Evolutionary conservation across 192 early-diverging fungal species (phyloP), one percentile per base, ranked within the genome.

Genomic region (Phycomyces nitens): DNA sequence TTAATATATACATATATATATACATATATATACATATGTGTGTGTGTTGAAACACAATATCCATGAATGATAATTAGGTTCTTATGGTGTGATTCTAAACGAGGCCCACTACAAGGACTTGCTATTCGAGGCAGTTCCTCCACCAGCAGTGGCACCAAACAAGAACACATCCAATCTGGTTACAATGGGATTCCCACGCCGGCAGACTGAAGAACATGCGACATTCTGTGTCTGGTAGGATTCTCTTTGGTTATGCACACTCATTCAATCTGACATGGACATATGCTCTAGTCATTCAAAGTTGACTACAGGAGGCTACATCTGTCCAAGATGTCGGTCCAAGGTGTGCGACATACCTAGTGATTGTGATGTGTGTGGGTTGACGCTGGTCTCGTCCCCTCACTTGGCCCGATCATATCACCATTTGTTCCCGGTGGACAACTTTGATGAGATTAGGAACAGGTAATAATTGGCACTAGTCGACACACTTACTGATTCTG

Each of bases 381-480:
- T 98, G 61, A 91, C 92, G 0, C 69, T 98, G 42, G 94, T 97
- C 2, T 93, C 91, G 4, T 90, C 88, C 42, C 95, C 95, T 27
- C 85, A 93, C 73, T 68, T 98, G 58, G 94, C 96, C 4, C 68
- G 96, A 52, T 93, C 92, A 41, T 98, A 95, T 71, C 94, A 93
- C 56, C 94, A 98, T 63, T 74, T 98, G 41, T 98, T 98, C 71
- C 94, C 96, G 0, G 89, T 94, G 11, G 86, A 85, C 57, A 93
- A 90, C 40, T 98, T 84, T 76, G 70, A 75, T 16, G 93, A 96
- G 65, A 65, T 89, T 15, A 51, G 81, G 38, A 77, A 70, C 77
- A 66, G 66, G 53, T 29, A 27, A 15, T 55, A 24, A 38, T 11
- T 56, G 21, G 2, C 16, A 21, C 22, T 59, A 22, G n/a, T n/a